Evolutionary conservation across 2,329 filamentous ascomycete genomes (phyloP).

Genomic region (Microcera coccophila): DNA sequence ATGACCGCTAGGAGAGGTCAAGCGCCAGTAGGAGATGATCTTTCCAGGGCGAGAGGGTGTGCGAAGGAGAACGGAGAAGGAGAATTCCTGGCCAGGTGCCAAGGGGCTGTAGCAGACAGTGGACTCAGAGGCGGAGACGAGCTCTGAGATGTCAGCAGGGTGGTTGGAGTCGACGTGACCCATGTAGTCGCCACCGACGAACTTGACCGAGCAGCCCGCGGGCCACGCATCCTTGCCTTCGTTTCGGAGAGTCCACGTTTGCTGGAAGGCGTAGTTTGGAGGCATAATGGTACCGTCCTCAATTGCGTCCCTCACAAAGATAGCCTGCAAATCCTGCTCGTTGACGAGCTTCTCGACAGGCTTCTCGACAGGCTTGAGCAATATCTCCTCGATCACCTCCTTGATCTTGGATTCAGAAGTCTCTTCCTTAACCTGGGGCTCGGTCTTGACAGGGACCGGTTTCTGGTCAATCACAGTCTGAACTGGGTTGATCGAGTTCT

Average conservation of each 20-base stretch:
- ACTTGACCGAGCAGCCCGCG: constrained; percentile 82
- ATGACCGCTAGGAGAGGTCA: constrained; percentile 74
- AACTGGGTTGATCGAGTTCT: constrained; percentile 48
- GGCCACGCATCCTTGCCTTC: constrained; percentile 78
- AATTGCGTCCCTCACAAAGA: constrained; percentile 75
- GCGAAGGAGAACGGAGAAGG: constrained; percentile 82
- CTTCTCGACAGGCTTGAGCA: not conserved
- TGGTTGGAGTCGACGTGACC: constrained; percentile 78
- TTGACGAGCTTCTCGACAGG: constrained; percentile 9
- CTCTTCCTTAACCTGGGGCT: constrained; percentile 23
- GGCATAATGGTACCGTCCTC: constrained; percentile 70
- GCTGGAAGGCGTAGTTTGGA: constrained; percentile 72
- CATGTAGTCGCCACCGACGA: constrained; percentile 95
- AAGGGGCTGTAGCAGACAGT: constrained; percentile 69
- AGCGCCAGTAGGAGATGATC: constrained; percentile 92
- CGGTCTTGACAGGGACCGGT: constrained; percentile 46
- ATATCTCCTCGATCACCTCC: constrained; percentile 13
- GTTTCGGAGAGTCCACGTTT: constrained; percentile 90
- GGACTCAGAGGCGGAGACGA: constrained; percentile 77
- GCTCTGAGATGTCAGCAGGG: constrained; percentile 71
- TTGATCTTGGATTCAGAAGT: constrained; percentile 18
- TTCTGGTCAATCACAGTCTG: constrained; percentile 72
- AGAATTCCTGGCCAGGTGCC: constrained; percentile 66
- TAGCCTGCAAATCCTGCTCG: constrained; percentile 42
- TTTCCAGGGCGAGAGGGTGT: constrained; percentile 73